Evolutionary conservation across 179 eudicot species (phyloP), one percentile per base, ranked within the genome.

Genomic region (Beta macrorhiza): DNA sequence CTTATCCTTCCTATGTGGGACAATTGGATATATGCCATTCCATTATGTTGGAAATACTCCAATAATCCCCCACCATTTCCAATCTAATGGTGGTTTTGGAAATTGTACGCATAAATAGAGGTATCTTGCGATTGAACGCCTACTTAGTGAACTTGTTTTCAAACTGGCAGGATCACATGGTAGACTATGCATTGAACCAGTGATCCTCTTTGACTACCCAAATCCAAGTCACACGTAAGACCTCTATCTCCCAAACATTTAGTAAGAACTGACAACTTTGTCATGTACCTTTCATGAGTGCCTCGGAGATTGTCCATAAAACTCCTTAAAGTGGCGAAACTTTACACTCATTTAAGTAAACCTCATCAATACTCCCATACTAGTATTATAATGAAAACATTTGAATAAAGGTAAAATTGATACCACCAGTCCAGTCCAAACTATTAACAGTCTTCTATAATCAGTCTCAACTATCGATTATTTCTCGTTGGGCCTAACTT

Each of bases 141-240:
- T 32, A 22, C 37, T 65, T 65, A 65, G 69, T 20, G 32, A 65
- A 65, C 32, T 20, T 65, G 45, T 9, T 25, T 29, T 65, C 37
- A 32, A 65, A 20, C 22, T 7, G 69, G 7, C 45, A n/a, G 44
- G 69, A 65, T 65, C 32, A 65, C 44, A 25, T 65, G 45, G 69
- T 65, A 65, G 69, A 20, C 45, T 65, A 20, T 65, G 69, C 69
- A n/a, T 65, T 65, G 45, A 65, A 65, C 69, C 69, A 65, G 45
- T 25, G 69, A 65, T 65, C 69, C 69, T n/a, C 44, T 65, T 32
- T 10, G 69, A 25, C 69, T 65, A 65, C 11, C 11, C 9, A 65
- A 29, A 29, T 65, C 10, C 69, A 65, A 65, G 32, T 65, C 32
- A 65, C 69, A 65, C 44, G 42, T 37, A 65, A 25, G 69, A 9